Base-by-base conservation (phyloP, 2,329 filamentous ascomycete genomes). In the Aspergillus bombycis region DNA sequence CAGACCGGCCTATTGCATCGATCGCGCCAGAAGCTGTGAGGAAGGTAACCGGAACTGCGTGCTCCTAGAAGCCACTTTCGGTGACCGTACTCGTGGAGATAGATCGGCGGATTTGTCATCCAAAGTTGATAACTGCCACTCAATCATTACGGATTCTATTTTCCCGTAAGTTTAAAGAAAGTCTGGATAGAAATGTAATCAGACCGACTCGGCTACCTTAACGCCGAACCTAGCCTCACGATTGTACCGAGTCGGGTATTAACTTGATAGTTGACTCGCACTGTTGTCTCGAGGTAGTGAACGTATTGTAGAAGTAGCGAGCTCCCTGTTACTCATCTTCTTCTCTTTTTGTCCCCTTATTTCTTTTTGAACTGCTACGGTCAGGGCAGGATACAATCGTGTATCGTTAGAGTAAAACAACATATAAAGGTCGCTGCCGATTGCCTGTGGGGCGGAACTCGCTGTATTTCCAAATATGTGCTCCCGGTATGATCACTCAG, bases 51-150 rank as follows among this genome's bases (percentile, higher is more conserved):
- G 43, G 57, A 28, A 53, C 57, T 62, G 43, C 41, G 53, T 64
- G 46, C 64, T 65, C 53, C 64, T 65, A 59, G 53, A 41, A 65
- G 55, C 43, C 45, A 55, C 60, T 67, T 57, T 67, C 73, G 72
- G 71, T 74, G 71, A 74, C 70, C 69, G 63, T 68, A 71, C 70
- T 69, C 71, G 70, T 74, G 72, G 72, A 67, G 74, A 68, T 71
- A 60, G 73, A 75, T 75, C 73, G 70, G 72, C 74, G 61, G 61
- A 73, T 75, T 77, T 75, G 72, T 75, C 73, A 75, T 73, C 66
- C 43, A 60, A 59, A 45, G n/a, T 19, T 41, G 52, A 55, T 38
- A 54, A 36, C 19, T 36, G 36, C 46, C n/a, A 26, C 9, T 52
- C 19, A 52, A 52, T 64, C 59, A 67, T 70, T 70, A 70, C 75